Evolutionary conservation across 352 stramenopile species (phyloP).

Genomic region (Pythium rhizo-oryzae): DNA sequence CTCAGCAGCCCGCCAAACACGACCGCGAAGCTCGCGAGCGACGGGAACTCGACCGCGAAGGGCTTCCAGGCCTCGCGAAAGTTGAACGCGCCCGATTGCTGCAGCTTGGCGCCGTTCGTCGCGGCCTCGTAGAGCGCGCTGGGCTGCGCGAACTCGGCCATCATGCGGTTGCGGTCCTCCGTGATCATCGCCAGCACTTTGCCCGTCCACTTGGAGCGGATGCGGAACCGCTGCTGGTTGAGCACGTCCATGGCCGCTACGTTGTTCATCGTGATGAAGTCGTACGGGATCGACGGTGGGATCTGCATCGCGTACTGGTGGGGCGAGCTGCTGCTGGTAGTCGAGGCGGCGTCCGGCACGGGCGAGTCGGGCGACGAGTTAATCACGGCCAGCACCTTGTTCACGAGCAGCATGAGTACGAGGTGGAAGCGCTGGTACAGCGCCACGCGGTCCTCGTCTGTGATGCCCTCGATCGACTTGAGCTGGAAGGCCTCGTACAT

Average conservation of each 20-base stretch:
- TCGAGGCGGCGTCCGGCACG: conserved; percentile 15
- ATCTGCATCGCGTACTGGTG: conserved; percentile 47
- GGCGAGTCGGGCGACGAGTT: conserved; percentile 41
- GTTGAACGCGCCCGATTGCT: conserved; percentile 29
- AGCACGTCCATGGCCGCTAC: conserved; percentile 54
- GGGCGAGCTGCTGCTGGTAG: conserved; percentile 14
- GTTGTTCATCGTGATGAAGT: conserved; percentile 55
- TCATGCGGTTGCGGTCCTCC: conserved; percentile 56
- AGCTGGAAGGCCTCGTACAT: conserved; percentile 65
- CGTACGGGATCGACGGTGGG: conserved; percentile 50
- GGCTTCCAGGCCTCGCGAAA: conserved; percentile 47
- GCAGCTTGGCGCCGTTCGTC: conserved; percentile 40
- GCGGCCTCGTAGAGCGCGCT: conserved; percentile 47
- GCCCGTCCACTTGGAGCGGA: conserved; percentile 45
- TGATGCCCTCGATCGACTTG: conserved; percentile 48
- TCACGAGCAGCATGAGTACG: conserved; percentile 43
- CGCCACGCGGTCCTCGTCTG: conserved; percentile 36
- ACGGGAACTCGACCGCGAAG: conserved; percentile 40
- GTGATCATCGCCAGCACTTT: conserved; percentile 61
- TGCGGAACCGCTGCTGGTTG: conserved; percentile 49
- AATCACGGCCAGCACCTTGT: conserved; percentile 40
- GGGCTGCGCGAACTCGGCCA: conserved; percentile 41
- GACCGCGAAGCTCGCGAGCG: conserved; percentile 44
- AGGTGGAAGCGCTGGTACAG: conserved; percentile 49
- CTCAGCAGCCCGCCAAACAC: conserved; percentile 43